Conservation (phyloP, 352 stramenopile genomes). For the Pythium rhizo-oryzae region DNA sequence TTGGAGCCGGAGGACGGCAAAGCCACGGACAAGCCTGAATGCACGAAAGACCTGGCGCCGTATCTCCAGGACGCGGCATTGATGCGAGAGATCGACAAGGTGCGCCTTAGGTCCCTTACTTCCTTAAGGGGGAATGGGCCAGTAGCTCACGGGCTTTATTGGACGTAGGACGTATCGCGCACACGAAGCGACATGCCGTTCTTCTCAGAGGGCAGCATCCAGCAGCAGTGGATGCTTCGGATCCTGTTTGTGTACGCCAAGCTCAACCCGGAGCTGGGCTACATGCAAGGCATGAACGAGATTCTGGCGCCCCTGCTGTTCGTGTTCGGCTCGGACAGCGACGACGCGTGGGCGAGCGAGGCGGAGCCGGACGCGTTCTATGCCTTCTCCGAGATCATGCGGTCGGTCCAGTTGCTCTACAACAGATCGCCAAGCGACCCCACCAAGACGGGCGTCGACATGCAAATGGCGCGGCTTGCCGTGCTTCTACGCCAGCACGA, state of each 20-base stretch:
- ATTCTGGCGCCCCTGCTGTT: slow-evolving; percentile 88
- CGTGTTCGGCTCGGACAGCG: slow-evolving; percentile 64
- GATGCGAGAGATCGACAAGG: slow-evolving; percentile 70
- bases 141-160: background rate
- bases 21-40: slow-evolving; percentile 1
- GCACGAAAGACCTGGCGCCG: background rate
- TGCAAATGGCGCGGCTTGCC: slow-evolving; percentile 56
- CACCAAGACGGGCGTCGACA: slow-evolving; percentile 53
- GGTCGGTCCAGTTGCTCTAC: slow-evolving; percentile 53
- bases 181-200: slow-evolving; percentile 57
- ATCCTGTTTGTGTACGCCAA: slow-evolving; percentile 81
- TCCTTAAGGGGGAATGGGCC: too few relatives aligned
- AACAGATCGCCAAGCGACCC: slow-evolving; percentile 40
- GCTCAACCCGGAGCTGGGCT: slow-evolving; percentile 81
- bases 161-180: slow-evolving; percentile 52
- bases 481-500: slow-evolving; percentile 65
- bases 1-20: slow-evolving; percentile 13
- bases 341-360: slow-evolving; percentile 34
- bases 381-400: slow-evolving; percentile 55
- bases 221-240: slow-evolving; percentile 68
- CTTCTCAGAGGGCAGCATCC: slow-evolving; percentile 49
- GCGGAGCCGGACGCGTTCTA: slow-evolving; percentile 60
- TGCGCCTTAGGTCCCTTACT: slow-evolving; percentile 1
- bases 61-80: slow-evolving; percentile 43
- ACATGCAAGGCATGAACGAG: slow-evolving; percentile 97